These are phyloP conservation scores for Jacaranda mimosifolia DNA, from an alignment of 257 asterid genomes.

Conservation along the genomic window DNA sequence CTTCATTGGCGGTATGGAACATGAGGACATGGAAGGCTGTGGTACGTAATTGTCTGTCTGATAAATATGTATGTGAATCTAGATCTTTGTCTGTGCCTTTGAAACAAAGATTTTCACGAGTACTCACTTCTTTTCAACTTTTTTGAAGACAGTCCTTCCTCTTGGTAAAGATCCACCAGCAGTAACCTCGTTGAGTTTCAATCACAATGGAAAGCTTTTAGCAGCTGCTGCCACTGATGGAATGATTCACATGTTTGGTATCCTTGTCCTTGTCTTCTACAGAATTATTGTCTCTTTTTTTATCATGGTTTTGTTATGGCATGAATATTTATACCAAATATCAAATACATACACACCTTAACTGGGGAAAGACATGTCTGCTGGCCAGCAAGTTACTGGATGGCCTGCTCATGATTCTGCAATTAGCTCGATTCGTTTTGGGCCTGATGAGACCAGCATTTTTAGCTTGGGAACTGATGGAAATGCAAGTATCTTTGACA, in stretches of 20 bases:
- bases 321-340: not conserved
- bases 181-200: conserved; percentile 87
- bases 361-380: conserved; percentile 86
- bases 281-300: not conserved
- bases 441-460: conserved; percentile 97
- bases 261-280: conserved; percentile 51
- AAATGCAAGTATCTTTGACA: conserved; percentile 65
- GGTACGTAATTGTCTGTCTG: conserved; percentile 42
- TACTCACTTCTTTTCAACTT: conserved; percentile 59
- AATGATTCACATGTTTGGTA: conserved; percentile 99
- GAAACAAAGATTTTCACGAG: conserved; percentile 32
- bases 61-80: conserved; percentile 36
- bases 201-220: conserved; percentile 92
- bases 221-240: conserved; percentile 99
- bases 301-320: conserved; percentile 9
- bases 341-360: conserved; percentile 46
- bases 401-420: conserved; percentile 99
- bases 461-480: conserved; percentile 94
- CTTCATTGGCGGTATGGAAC: conserved; percentile 96
- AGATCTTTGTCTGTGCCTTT: conserved; percentile 33
- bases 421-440: conserved; percentile 87
- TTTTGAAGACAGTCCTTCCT: conserved; percentile 95
- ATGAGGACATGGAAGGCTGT: conserved; percentile 97
- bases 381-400: conserved; percentile 96
- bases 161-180: conserved; percentile 99